phyloP scores from a whole-genome alignment of 1,284 basidiomycete species.

The Calocybe gambosa region DNA sequence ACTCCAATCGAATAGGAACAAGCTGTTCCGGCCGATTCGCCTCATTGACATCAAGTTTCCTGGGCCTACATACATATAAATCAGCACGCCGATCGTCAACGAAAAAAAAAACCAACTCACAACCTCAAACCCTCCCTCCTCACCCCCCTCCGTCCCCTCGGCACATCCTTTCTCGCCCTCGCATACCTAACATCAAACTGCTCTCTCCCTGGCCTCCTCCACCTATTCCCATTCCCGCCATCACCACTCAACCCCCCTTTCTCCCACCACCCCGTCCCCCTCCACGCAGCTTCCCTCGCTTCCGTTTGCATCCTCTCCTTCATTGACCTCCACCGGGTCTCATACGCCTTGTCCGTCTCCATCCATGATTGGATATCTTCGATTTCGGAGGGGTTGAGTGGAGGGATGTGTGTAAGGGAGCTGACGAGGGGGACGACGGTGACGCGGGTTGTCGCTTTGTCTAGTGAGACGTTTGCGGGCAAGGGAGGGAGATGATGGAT shows the following conservation, averaged over 20 bases:
- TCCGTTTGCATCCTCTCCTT: slow-evolving; percentile 39
- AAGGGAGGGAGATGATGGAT: slow-evolving; percentile 24
- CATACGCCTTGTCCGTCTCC: slow-evolving; percentile 44
- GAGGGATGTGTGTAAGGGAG: slow-evolving; percentile 47
- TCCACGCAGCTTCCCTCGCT: slow-evolving; percentile 29
- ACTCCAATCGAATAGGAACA: slow-evolving; percentile 91
- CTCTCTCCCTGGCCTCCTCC: slow-evolving; percentile 39
- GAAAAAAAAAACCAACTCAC: slow-evolving; percentile 37
- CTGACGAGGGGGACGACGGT: slow-evolving; percentile 56
- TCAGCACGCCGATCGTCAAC: slow-evolving; percentile 1
- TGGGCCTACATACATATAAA: slow-evolving; percentile 41
- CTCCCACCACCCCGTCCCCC: slow-evolving; percentile 40
- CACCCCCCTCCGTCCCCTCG: slow-evolving; percentile 44
- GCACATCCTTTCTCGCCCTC: slow-evolving; percentile 33
- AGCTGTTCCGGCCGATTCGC: slow-evolving; percentile 70
- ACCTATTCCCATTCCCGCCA: slow-evolving; percentile 28
- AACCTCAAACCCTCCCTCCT: slow-evolving; percentile 67
- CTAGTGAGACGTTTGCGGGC: slow-evolving; percentile 39
- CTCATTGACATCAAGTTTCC: slow-evolving; percentile 51
- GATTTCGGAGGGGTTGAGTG: slow-evolving; percentile 40
- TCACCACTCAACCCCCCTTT: slow-evolving; percentile 23
- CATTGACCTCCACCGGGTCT: slow-evolving; percentile 37
- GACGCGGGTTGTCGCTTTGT: slow-evolving; percentile 59
- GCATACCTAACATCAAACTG: slow-evolving; percentile 70
- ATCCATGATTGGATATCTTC: slow-evolving; percentile 37